Percentiles rank a stretch among this genome's conserved stretches.
phyloP scores from a whole-genome alignment of 176 grass and related monocot species.

The Bolboschoenus planiculmis region DNA sequence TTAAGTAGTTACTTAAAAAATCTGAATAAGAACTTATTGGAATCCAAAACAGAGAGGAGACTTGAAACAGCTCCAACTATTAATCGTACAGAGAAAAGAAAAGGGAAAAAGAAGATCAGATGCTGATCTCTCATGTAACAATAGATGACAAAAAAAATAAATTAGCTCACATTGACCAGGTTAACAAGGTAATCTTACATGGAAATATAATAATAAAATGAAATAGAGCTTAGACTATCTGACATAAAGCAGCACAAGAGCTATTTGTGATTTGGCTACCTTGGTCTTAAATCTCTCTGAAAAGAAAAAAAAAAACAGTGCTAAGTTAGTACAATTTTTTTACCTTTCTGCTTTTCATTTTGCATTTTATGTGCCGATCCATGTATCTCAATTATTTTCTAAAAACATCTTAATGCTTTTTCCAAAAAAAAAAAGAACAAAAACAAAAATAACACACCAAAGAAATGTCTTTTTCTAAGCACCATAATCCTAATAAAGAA shows the following conservation, averaged over 20 bases:
- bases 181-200: background rate
- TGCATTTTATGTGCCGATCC: background rate
- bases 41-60: background rate
- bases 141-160: background rate
- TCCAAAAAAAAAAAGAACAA: background rate
- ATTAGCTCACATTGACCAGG: background rate
- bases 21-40: background rate
- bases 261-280: slow-evolving; percentile 15
- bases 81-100: background rate
- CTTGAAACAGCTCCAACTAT: background rate
- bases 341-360: no score
- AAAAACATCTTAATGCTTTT: background rate
- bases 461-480: slow-evolving; percentile 14
- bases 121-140: background rate
- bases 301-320: background rate
- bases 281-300: slow-evolving; percentile 65
- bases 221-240: background rate
- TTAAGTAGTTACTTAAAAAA: background rate
- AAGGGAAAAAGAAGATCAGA: background rate
- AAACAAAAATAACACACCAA: background rate
- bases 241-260: background rate
- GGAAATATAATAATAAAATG: background rate
- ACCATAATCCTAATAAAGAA: background rate
- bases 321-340: background rate
- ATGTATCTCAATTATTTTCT: background rate